Conservation (phyloP, 2,329 filamentous ascomycete genomes). For the Calonectria hongkongensis region DNA sequence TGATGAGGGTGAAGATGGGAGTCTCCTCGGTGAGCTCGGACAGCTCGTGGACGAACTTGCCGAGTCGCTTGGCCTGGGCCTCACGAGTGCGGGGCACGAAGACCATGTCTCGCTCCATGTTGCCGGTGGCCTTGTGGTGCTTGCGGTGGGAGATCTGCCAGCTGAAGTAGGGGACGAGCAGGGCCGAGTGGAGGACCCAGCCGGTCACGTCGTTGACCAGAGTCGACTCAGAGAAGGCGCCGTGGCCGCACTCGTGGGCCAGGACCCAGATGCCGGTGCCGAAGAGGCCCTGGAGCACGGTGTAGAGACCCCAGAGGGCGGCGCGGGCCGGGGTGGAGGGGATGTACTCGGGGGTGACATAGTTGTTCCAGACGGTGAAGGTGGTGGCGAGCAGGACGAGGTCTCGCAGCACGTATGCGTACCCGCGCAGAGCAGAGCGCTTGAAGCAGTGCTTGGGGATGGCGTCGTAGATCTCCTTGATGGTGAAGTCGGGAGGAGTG, state of each 20-base stretch:
- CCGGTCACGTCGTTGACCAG: constrained; percentile 93
- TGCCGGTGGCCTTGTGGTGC: constrained; percentile 99
- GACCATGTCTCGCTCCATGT: constrained; percentile 99
- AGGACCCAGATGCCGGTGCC: constrained; percentile 97
- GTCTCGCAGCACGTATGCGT: constrained; percentile 91
- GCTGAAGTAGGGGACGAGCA: constrained; percentile 97
- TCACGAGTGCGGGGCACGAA: constrained; percentile 96
- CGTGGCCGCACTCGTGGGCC: constrained; percentile 98
- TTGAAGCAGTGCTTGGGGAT: constrained; percentile 98
- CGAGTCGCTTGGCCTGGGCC: constrained; percentile 84
- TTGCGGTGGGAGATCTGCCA: constrained; percentile 99
- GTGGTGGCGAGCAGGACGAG: constrained; percentile 81
- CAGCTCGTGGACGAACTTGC: constrained; percentile 86
- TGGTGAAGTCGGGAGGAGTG: constrained; percentile 94
- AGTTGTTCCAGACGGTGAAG: constrained; percentile 93
- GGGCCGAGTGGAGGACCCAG: constrained; percentile 90
- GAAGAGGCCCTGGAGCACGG: constrained; percentile 92
- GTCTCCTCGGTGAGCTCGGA: constrained; percentile 95
- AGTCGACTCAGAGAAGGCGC: constrained; percentile 96
- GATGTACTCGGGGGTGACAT: constrained; percentile 88
- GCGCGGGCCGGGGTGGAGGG: constrained; percentile 81
- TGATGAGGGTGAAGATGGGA: constrained; percentile 84
- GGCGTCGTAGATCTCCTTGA: constrained; percentile 97
- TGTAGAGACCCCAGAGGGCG: constrained; percentile 79
- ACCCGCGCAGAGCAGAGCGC: constrained; percentile 84